Evolutionary conservation across 768 basidiomycete species (phyloP), one percentile per base, ranked within the genome.

Genomic region (Strobilomyces echinocephalus): DNA sequence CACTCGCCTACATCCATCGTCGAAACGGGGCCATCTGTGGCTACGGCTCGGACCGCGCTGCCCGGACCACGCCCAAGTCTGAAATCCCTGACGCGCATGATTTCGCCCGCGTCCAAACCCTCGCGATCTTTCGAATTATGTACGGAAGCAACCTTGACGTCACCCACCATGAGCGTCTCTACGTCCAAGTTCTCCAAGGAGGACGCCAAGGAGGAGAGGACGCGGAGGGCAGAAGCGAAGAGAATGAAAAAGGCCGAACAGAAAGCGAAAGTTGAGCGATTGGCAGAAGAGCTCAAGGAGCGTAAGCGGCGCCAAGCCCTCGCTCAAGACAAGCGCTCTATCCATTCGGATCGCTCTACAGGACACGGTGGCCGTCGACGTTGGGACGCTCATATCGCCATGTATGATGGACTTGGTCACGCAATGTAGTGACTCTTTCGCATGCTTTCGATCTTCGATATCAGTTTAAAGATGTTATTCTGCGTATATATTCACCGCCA

Each of bases 231-330:
- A 21, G 73, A 77, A 51, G 73, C 74, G 43, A 75, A 77, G 63
- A 61, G 52, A 57, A 65, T 69, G 65, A 72, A 73, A 56, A 78
- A 75, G 67, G 73, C 74, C 10, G 69, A 74, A 48, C 65, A 71
- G 45, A 69, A 71, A 33, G 71, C 71, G 50, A 72, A 65, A 57
- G 67, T 65, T 31, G 74, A 77, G 53, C 70, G 70, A 47, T 68
- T 80, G 31, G 78, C 79, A n/a, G 61, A 69, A 51, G 71, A 77
- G 44, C 69, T 80, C 56, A 77, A 74, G 63, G 69, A 70, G 47
- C 69, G 63, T 61, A 57, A 64, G 66, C 60, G 70, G 55, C 72
- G 71, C 12, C 62, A 63, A 42, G 55, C 52, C 8, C 63, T 66
- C 3, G 63, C 66, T 8, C 50, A 52, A 12, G 74, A 76, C 42